Conservation (phyloP, 2,329 filamentous ascomycete species). For the Botryosphaeria dothidea region DNA sequence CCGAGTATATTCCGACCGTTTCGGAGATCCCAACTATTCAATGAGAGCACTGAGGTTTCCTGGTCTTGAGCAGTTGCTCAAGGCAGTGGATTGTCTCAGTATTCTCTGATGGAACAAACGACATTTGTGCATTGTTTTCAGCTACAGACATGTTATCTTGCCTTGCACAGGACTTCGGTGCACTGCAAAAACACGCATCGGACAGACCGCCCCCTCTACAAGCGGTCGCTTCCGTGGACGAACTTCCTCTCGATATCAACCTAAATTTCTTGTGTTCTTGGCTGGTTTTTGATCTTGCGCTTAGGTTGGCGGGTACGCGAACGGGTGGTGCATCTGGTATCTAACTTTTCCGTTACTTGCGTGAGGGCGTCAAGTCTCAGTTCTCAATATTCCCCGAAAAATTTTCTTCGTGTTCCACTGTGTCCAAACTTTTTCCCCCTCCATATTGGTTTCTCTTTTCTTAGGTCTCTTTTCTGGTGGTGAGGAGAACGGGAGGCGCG, state of each 20-base stretch:
- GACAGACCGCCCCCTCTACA: conserved; percentile 1
- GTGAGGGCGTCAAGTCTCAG: conserved; percentile 14
- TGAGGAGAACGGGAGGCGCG: conserved; percentile 4
- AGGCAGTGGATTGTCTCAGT: background rate
- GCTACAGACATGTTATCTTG: conserved; percentile 15
- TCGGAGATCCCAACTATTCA: background rate
- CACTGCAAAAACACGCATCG: background rate
- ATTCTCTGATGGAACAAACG: background rate
- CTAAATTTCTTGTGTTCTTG: conserved; percentile 10
- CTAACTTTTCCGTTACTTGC: conserved; percentile 7
- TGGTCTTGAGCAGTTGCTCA: background rate
- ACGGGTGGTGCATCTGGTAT: conserved; percentile 17
- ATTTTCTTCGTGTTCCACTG: background rate
- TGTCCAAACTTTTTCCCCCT: conserved; percentile 4
- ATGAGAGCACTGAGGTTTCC: background rate
- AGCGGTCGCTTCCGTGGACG: conserved; percentile 2
- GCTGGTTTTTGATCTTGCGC: conserved; percentile 1
- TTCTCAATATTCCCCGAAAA: conserved; percentile 18
- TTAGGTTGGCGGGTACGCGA: conserved; percentile 9
- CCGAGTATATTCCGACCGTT: background rate
- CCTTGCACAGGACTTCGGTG: conserved; percentile 5
- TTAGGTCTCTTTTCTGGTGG: background rate
- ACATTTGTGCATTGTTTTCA: conserved; percentile 12
- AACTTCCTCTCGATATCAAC: conserved; percentile 7
- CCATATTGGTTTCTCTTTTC: background rate